Conservation (phyloP, 1,284 basidiomycete genomes). For the Termitomyces sp. region DNA sequence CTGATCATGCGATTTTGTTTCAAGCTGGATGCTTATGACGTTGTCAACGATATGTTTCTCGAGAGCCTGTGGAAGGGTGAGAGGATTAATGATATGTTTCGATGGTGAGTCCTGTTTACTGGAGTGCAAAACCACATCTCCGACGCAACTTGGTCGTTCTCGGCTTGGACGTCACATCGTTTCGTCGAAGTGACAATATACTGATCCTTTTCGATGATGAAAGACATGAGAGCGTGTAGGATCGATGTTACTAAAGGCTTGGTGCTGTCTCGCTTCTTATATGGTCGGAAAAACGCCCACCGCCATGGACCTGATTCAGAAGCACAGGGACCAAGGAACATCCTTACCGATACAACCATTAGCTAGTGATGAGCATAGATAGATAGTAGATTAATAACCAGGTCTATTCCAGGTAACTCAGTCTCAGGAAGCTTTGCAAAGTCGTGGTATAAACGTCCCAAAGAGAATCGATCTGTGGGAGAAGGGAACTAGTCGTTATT, state of each 20-base stretch:
- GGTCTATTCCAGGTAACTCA: background rate
- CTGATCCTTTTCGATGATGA: constrained; percentile 9
- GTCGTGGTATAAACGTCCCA: background rate
- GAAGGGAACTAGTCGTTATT: background rate
- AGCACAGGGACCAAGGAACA: background rate
- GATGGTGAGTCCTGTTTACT: background rate
- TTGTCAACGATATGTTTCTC: constrained; percentile 14
- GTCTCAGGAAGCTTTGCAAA: background rate
- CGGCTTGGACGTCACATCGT: constrained; percentile 9
- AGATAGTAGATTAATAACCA: too few species aligned
- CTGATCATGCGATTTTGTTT: constrained; percentile 24
- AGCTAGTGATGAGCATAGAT: too few species aligned
- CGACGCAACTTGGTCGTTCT: constrained; percentile 13
- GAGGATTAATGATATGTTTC: background rate
- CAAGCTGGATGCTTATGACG: constrained; percentile 21
- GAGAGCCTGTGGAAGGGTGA: constrained; percentile 4
- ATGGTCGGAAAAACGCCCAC: background rate
- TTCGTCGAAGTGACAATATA: constrained; percentile 4
- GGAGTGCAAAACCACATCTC: constrained; percentile 22
- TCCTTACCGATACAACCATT: too few species aligned
- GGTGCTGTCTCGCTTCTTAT: background rate
- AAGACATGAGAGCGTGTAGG: constrained; percentile 5
- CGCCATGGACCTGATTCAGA: background rate
- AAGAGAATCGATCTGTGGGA: background rate
- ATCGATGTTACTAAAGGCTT: background rate